Conservation (phyloP, 179 eudicot genomes). For the Gypsophila paniculata region DNA sequence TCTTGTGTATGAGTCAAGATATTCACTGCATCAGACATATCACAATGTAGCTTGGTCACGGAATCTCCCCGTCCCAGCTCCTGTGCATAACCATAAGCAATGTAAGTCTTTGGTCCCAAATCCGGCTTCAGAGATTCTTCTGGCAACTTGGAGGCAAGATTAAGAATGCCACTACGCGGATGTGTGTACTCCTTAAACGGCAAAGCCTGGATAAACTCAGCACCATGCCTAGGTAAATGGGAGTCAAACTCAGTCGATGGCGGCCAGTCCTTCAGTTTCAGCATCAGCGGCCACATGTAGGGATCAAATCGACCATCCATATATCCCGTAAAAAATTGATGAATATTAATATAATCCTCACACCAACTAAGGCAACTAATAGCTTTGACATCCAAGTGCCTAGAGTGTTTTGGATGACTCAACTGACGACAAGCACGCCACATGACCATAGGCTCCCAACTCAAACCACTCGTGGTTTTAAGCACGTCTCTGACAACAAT, state of each 20-base stretch:
- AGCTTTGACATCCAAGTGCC: constrained; percentile 42
- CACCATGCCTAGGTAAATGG: constrained; percentile 61
- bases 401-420: constrained; percentile 33
- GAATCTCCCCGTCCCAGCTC: constrained; percentile 82
- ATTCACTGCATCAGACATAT: constrained; percentile 81
- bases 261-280: constrained; percentile 78
- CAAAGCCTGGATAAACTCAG: constrained; percentile 54
- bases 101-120: constrained; percentile 73
- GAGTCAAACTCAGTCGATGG: constrained; percentile 57
- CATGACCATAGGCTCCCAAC: constrained; percentile 99
- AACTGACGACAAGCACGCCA: constrained; percentile 82
- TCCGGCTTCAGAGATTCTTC: constrained; percentile 49
- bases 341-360: constrained; percentile 54
- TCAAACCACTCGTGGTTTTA: constrained; percentile 59
- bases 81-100: constrained; percentile 60
- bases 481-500: constrained; percentile 66
- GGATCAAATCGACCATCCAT: constrained; percentile 34
- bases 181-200: constrained; percentile 75
- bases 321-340: constrained; percentile 52
- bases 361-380: constrained; percentile 73
- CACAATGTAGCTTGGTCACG: constrained; percentile 69
- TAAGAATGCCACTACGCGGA: constrained; percentile 44
- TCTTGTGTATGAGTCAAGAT: constrained; percentile 60
- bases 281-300: constrained; percentile 46
- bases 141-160: constrained; percentile 59